phyloP scores from a whole-genome alignment of 106 monocot species.

The Dioscorea zingiberensis region DNA sequence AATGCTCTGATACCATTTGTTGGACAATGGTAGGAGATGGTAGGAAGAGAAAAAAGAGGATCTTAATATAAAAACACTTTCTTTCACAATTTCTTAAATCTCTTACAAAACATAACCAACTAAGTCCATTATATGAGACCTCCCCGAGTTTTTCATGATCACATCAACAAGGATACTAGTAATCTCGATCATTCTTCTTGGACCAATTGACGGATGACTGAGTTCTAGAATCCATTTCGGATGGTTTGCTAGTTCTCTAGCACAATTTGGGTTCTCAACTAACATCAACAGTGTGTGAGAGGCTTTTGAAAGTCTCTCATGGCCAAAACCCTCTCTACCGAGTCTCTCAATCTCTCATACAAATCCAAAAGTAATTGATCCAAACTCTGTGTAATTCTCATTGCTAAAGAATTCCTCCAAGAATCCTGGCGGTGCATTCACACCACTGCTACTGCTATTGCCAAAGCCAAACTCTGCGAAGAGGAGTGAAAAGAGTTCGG shows the following conservation, averaged over 20 bases:
- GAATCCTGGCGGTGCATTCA: slow-evolving; percentile 54
- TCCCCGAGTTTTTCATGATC: too few relatives aligned
- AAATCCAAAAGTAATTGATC: slow-evolving; percentile 46
- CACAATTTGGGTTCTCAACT: slow-evolving; percentile 61
- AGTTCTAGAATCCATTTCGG: slow-evolving; percentile 68
- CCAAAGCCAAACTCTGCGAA: slow-evolving; percentile 67
- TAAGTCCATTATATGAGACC: too few relatives aligned
- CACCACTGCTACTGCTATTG: slow-evolving; percentile 31
- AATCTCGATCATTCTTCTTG: too few relatives aligned
- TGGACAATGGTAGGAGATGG: too few relatives aligned
- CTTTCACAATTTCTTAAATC: too few relatives aligned
- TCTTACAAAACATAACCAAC: too few relatives aligned
- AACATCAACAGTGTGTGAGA: slow-evolving; percentile 51
- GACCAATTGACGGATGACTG: too few relatives aligned
- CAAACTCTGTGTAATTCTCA: slow-evolving; percentile 56
- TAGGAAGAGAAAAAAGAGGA: too few relatives aligned
- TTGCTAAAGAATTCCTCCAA: slow-evolving; percentile 80
- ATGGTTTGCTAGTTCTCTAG: slow-evolving; percentile 78
- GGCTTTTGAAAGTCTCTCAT: slow-evolving; percentile 93
- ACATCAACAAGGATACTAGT: too few relatives aligned
- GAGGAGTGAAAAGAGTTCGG: slow-evolving; percentile 32
- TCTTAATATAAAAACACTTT: too few relatives aligned
- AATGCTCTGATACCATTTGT: too few relatives aligned
- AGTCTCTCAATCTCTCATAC: too few relatives aligned
- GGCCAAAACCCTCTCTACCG: slow-evolving; percentile 58